Percentiles rank a stretch among this genome's conserved stretches.
These are phyloP conservation scores for Saitozyma sp. DNA, from an alignment of 768 basidiomycete genomes.

Conservation along the genomic window DNA sequence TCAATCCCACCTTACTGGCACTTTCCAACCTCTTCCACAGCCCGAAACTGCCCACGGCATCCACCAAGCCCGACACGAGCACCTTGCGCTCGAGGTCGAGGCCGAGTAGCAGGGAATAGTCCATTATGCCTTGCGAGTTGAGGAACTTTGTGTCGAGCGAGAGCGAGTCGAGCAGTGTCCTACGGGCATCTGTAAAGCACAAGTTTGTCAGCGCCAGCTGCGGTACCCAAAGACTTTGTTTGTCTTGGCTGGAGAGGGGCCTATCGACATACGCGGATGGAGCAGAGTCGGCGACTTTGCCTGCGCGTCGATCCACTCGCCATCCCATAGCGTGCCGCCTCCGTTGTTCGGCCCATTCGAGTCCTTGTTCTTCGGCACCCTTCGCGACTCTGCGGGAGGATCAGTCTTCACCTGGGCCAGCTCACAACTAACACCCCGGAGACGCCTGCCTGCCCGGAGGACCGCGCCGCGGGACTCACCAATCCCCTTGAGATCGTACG, in stretches of 20 bases:
- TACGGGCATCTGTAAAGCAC: slow-evolving; percentile 60
- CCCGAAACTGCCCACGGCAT: slow-evolving; percentile 82
- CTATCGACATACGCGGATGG: slow-evolving; percentile 57
- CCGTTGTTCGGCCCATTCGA: not conserved
- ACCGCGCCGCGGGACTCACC: slow-evolving; percentile 36
- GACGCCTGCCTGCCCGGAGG: no score
- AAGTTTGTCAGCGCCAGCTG: slow-evolving; percentile 5
- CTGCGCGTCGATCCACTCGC: slow-evolving; percentile 82
- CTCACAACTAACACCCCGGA: not conserved
- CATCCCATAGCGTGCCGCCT: slow-evolving; percentile 71
- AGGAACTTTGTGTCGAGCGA: slow-evolving; percentile 72
- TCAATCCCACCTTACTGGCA: slow-evolving; percentile 75
- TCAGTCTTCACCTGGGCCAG: slow-evolving; percentile 5
- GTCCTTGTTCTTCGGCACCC: slow-evolving; percentile 18
- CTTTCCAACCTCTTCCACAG: slow-evolving; percentile 84
- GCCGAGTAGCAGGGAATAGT: slow-evolving; percentile 77
- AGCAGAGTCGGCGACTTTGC: slow-evolving; percentile 66
- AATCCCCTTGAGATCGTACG: slow-evolving; percentile 82
- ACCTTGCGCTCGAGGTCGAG: slow-evolving; percentile 67
- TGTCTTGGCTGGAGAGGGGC: not conserved
- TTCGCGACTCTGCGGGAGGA: slow-evolving; percentile 16
- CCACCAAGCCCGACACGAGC: slow-evolving; percentile 76
- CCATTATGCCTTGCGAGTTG: slow-evolving; percentile 76
- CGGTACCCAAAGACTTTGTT: not conserved
- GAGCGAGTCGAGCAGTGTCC: slow-evolving; percentile 69